Conservation (phyloP, 768 basidiomycete species). For the Tylopilus sp. region DNA sequence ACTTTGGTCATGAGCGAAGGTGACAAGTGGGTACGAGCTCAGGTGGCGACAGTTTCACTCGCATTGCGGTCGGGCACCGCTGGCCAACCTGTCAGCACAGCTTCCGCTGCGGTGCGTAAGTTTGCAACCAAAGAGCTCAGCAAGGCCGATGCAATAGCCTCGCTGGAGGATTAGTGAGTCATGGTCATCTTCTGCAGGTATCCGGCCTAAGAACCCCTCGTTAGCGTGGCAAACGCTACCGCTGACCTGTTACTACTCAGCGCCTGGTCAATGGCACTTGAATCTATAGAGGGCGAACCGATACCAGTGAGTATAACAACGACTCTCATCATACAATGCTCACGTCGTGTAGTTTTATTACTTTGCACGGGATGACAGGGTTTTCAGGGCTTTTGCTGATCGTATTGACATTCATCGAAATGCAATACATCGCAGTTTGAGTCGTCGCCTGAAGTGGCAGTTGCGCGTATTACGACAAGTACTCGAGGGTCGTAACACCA, state of each 20-base stretch:
- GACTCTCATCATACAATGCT: not conserved
- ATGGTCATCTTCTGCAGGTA: not conserved
- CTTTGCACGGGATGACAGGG: conserved; percentile 90
- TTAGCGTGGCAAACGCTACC: conserved; percentile 84
- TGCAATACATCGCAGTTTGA: conserved; percentile 46
- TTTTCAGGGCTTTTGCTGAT: conserved; percentile 65
- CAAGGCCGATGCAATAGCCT: conserved; percentile 72
- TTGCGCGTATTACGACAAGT: conserved; percentile 57
- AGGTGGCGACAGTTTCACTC: conserved; percentile 63
- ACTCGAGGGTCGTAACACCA: conserved; percentile 63
- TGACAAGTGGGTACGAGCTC: conserved; percentile 79
- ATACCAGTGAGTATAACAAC: conserved; percentile 61
- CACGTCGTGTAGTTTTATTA: conserved; percentile 57
- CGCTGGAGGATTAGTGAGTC: conserved; percentile 89
- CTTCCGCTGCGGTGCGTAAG: conserved; percentile 71
- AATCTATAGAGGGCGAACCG: conserved; percentile 54
- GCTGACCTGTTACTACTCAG: conserved; percentile 80
- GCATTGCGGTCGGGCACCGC: conserved; percentile 65
- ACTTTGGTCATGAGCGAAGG: conserved; percentile 97
- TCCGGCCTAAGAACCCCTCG: not conserved
- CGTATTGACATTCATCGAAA: conserved; percentile 36
- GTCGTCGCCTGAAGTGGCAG: conserved; percentile 67
- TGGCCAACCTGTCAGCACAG: conserved; percentile 72
- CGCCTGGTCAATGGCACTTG: conserved; percentile 68
- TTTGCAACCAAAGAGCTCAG: conserved; percentile 87